A percentile compares a stretch with the other conserved stretches of the same genome.
These are phyloP conservation scores for Cryptosporidium ryanae DNA, from an alignment of 169 alveolate genomes.

Conservation along the genomic window DNA sequence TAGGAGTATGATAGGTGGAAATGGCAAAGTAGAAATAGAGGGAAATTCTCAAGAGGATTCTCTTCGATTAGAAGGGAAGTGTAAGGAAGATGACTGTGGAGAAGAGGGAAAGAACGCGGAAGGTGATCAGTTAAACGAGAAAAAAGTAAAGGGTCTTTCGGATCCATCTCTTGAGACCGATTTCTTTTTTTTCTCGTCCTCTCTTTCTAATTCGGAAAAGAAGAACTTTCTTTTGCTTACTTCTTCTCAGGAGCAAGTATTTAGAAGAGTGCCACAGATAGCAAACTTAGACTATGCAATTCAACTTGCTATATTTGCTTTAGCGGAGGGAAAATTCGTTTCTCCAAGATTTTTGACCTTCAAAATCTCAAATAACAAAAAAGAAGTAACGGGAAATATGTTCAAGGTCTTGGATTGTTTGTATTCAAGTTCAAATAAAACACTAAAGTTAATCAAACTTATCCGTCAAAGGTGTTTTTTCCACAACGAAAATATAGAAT, in stretches of 20 bases:
- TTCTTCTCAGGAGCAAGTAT: conserved; percentile 8
- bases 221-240: conserved; percentile 3
- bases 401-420: conserved; percentile 22
- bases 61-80: no score
- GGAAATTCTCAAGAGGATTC: no score
- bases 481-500: conserved; percentile 19
- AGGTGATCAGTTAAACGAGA: neutral
- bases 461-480: conserved; percentile 29
- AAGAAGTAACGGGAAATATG: neutral
- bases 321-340: conserved; percentile 19
- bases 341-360: neutral
- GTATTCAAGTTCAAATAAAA: neutral
- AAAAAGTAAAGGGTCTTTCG: neutral
- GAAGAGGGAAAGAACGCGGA: no score
- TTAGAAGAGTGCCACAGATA: conserved; percentile 19
- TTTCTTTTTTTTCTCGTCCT: neutral
- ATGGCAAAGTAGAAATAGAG: no score
- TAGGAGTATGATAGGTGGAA: no score
- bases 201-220: conserved; percentile 22
- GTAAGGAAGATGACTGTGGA: no score
- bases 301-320: conserved; percentile 28
- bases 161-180: neutral
- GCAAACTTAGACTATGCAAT: conserved; percentile 24
- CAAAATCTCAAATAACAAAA: neutral
- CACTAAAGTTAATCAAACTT: conserved; percentile 12